Evolutionary conservation across 305 asterid genomes (phyloP), one percentile per base, ranked within the genome.

Genomic region (Fraxinus baroniana): DNA sequence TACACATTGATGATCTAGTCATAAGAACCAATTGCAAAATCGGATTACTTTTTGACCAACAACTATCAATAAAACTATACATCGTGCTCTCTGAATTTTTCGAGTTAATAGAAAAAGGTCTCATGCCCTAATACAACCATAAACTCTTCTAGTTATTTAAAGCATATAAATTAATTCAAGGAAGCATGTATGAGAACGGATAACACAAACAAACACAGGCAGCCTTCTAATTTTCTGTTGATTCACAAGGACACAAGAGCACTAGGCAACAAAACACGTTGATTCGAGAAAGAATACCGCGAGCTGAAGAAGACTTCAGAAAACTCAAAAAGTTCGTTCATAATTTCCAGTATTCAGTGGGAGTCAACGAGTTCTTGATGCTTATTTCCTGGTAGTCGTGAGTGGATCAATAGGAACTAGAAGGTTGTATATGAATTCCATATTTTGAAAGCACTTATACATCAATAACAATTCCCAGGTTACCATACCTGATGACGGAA

Each of bases 1-100:
- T 94, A 96, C 24, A 96, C 99, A 85, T 96, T 94, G 87, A 96
- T 96, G 91, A 96, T 94, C 98, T 96, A 86, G 88, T 89, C 77
- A 85, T 37, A 77, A 84, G 74, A 88, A 85, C 82, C 77, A 83
- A 77, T 49, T 37, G 22, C 66, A 64, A 20, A 74, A 66, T 57
- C 39, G 22, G 18, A 49, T 84, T 62, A 41, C 66, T 73, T 76
- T 74, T 20, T 39, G 36, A 66, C 35, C 7, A 5, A 30, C 28
- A 1, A 15, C 4, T 30, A 70, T 30, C 39, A 15, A 13, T 10
- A 66, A 66, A 2, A 66, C 17, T 24, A 7, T 7, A 66, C n/a
- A 24, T 2, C 10, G 36, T 26, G 74, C 7, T 1, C 8, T 10
- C 7, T 66, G 74, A 66, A 3, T 64, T 64, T 64, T 24, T 24